Evolutionary conservation across 2,329 filamentous ascomycete genomes (phyloP).

Genomic region (Lasiodiplodia gonubiensis): DNA sequence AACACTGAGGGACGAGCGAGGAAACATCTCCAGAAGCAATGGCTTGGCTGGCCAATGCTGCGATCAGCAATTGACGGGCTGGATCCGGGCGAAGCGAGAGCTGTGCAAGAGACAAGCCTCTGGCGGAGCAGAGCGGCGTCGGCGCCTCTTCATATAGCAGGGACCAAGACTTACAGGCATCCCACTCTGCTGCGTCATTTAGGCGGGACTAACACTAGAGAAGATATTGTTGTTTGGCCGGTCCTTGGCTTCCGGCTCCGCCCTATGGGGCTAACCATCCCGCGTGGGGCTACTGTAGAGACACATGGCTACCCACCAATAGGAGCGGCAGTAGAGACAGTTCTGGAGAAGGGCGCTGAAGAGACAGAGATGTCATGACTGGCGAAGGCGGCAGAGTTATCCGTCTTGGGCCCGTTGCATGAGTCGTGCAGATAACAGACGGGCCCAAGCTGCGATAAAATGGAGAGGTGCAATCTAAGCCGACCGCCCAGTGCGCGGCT

Average conservation of each 20-base stretch:
- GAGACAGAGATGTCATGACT: not conserved
- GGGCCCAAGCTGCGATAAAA: slow-evolving; percentile 17
- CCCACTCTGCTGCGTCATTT: slow-evolving; percentile 18
- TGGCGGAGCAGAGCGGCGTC: not conserved
- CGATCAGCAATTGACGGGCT: not conserved
- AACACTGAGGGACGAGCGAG: not conserved
- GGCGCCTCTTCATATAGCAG: slow-evolving; percentile 13
- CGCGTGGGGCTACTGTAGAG: not conserved
- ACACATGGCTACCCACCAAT: not conserved
- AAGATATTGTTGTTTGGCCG: slow-evolving; percentile 3
- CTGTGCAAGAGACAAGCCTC: not conserved
- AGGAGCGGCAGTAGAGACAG: not conserved
- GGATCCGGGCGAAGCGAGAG: not conserved
- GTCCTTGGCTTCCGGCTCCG: slow-evolving; percentile 9
- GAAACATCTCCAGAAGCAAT: not conserved
- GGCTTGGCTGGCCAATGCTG: not conserved
- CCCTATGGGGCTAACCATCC: slow-evolving; percentile 7
- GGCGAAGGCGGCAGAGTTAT: not conserved
- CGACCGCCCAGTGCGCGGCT: not conserved
- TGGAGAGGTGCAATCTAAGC: not conserved
- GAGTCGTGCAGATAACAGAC: slow-evolving; percentile 15
- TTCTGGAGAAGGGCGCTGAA: not conserved
- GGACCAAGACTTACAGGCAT: slow-evolving; percentile 6
- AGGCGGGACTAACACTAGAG: not conserved
- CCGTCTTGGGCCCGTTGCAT: slow-evolving; percentile 5